Evolutionary conservation across 257 asterid genomes (phyloP), one percentile per base, ranked within the genome.

Genomic region (Fraxinus americana): DNA sequence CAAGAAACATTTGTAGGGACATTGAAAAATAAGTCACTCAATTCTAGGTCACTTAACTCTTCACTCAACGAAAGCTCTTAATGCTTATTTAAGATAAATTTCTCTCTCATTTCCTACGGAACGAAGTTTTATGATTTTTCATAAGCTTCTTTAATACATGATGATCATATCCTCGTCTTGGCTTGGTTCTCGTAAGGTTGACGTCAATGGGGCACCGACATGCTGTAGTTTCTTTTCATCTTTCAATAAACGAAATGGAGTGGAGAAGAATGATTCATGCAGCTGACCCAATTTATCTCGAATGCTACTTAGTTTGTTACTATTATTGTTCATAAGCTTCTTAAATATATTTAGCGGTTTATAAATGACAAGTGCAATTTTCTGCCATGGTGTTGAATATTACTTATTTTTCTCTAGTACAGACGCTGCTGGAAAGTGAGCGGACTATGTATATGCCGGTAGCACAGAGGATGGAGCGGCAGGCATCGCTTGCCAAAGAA

Each of bases 391-490:
- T 38, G 72, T 78, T 69, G 36, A 38, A 27, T 73, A 70, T 30
- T 45, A 35, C 65, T 13, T 67, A 63, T 29, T 63, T 84, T 19
- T 82, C 67, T 39, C 63, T 80, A 77, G 79, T 80, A 66, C 90
- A 93, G 99, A 70, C 72, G 6, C 74, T 96, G 97, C 39, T 83
- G 80, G 95, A 92, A 81, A 88, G 74, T 30, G 97, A 96, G 81
- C 87, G 77, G n/a, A 48, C 78, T 1, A 90, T 90, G 97, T 85
- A 78, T 61, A 87, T 93, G 61, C 98, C 98, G 2, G 80, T 81
- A 23, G 85, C 90, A 25, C 99, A 96, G 79, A 87, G 82, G 84
- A 92, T 96, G 98, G 90, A 91, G 77, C 86, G 99, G 45, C 90
- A 87, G 81, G 87, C 75, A 0, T 88, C 97, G 5, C 70, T 96